Percentiles rank a stretch among this genome's conserved stretches.
Conservation (phyloP, 768 basidiomycete species). For the Leucocoprinus birnbaumii region DNA sequence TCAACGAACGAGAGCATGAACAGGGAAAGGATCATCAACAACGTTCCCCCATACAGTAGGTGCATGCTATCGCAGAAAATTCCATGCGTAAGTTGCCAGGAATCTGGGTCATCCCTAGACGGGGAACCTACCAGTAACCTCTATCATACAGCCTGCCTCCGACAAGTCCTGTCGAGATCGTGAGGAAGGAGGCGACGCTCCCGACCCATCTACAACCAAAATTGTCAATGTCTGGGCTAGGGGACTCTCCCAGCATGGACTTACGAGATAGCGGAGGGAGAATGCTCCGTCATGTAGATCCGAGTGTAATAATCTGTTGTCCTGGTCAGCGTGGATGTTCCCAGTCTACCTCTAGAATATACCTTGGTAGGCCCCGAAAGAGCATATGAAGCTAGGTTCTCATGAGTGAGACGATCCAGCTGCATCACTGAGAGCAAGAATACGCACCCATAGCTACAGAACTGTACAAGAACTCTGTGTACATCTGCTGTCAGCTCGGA, state of each 20-base stretch:
- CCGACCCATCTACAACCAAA: conserved; percentile 20
- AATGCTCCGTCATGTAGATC: conserved; percentile 31
- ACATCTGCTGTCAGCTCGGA: background rate
- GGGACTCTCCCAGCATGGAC: conserved; percentile 8
- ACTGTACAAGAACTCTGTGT: conserved; percentile 33
- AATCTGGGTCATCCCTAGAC: background rate
- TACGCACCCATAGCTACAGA: conserved; percentile 32
- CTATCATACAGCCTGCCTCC: conserved; percentile 42
- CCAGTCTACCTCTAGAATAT: background rate
- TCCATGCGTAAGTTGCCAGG: no score
- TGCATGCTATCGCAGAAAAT: conserved; percentile 19
- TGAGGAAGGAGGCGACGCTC: conserved; percentile 40
- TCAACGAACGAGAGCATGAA: conserved; percentile 47
- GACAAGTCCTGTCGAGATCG: conserved; percentile 36
- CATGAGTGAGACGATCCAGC: background rate
- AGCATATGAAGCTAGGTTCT: conserved; percentile 29
- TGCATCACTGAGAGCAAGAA: background rate
- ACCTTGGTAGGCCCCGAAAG: conserved; percentile 45
- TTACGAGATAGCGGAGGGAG: conserved; percentile 37
- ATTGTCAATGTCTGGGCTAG: background rate
- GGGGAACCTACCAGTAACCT: conserved; percentile 38
- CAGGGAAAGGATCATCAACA: conserved; percentile 32
- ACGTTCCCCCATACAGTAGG: conserved; percentile 31
- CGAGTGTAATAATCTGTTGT: conserved; percentile 35
- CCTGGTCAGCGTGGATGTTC: background rate